These are phyloP conservation scores for Aspergillus avenaceus DNA, from an alignment of 495 filamentous ascomycete genomes.

Conservation along the genomic window DNA sequence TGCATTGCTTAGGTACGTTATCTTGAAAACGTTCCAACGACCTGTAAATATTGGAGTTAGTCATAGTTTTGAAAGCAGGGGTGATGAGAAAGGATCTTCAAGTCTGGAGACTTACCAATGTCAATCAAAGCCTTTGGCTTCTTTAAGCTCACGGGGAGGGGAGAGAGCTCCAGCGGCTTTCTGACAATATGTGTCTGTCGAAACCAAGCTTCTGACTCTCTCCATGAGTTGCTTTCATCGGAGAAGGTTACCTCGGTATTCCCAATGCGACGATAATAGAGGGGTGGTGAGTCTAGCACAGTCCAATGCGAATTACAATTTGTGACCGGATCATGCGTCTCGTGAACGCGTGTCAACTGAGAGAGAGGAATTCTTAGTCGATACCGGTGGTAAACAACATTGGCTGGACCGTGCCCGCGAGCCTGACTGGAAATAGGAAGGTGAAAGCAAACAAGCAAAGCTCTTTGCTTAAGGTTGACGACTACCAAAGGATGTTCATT, in stretches of 20 bases:
- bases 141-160: conserved; percentile 52
- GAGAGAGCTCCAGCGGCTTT: conserved; percentile 24
- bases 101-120: conserved; percentile 57
- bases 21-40: conserved; percentile 39
- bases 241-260: conserved; percentile 37
- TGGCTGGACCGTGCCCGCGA: conserved; percentile 4
- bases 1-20: conserved; percentile 23
- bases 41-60: no score
- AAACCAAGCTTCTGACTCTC: conserved; percentile 65
- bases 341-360: conserved; percentile 55
- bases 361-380: conserved; percentile 61
- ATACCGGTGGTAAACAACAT: conserved; percentile 29
- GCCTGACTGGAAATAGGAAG: conserved; percentile 8
- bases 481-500: conserved; percentile 12
- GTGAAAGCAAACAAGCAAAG: conserved; percentile 28
- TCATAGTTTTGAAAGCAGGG: background rate
- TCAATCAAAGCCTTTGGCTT: conserved; percentile 62
- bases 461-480: conserved; percentile 24
- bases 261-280: conserved; percentile 54
- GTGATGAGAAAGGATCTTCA: background rate
- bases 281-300: conserved; percentile 59
- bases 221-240: conserved; percentile 49
- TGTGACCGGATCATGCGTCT: conserved; percentile 25
- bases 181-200: conserved; percentile 68
- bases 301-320: conserved; percentile 50